Percentiles rank a stretch among this genome's conserved stretches.
Conservation (phyloP, 495 filamentous ascomycete species). For the Tuber umbilicatum region DNA sequence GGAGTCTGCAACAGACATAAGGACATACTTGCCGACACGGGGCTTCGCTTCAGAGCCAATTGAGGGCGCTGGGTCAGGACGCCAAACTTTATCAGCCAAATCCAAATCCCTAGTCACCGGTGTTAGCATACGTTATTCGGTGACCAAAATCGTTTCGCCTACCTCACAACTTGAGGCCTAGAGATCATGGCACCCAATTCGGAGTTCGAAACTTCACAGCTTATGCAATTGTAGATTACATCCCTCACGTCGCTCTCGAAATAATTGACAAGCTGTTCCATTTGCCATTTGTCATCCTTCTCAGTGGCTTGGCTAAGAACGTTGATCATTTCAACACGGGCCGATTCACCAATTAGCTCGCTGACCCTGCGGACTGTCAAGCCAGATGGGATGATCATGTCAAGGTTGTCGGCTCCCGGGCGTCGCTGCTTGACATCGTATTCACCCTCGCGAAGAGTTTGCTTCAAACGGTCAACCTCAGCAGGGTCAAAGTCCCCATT, state of each 20-base stretch:
- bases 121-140: background rate
- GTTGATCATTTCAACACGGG: slow-evolving; percentile 66
- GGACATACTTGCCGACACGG: slow-evolving; percentile 42
- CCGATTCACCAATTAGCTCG: slow-evolving; percentile 60
- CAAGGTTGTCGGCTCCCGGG: slow-evolving; percentile 61
- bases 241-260: slow-evolving; percentile 62
- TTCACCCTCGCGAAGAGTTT: slow-evolving; percentile 17
- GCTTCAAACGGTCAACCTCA: slow-evolving; percentile 24
- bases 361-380: slow-evolving; percentile 61
- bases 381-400: slow-evolving; percentile 66
- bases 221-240: slow-evolving; percentile 68
- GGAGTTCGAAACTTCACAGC: slow-evolving; percentile 65
- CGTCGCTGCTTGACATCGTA: slow-evolving; percentile 47
- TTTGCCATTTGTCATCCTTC: slow-evolving; percentile 63
- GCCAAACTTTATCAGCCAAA: slow-evolving; percentile 67
- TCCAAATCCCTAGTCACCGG: slow-evolving; percentile 44
- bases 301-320: slow-evolving; percentile 64
- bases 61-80: slow-evolving; percentile 53
- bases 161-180: slow-evolving; percentile 63
- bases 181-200: slow-evolving; percentile 59
- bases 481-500: slow-evolving; percentile 33
- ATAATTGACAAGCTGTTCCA: slow-evolving; percentile 68
- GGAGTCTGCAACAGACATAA: slow-evolving; percentile 74
- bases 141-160: slow-evolving; percentile 43
- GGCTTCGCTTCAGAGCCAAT: slow-evolving; percentile 51